A percentile compares a stretch with the other conserved stretches of the same genome.
Conservation (phyloP, 2,329 filamentous ascomycete species). For the Akanthomyces uredinophilus region DNA sequence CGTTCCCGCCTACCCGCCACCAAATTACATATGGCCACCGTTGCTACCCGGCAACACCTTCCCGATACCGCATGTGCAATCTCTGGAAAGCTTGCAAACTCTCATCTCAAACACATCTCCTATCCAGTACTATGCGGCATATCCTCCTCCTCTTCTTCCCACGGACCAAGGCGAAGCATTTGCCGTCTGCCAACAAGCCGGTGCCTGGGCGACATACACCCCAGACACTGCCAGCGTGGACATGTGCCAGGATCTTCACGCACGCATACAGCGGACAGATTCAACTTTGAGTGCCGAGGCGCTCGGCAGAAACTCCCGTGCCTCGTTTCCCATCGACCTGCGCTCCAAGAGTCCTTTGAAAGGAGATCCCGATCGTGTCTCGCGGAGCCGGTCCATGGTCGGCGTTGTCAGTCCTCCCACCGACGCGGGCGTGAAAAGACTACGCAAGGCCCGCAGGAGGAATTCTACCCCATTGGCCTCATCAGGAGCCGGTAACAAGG, state of each 20-base stretch:
- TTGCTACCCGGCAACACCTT: background rate
- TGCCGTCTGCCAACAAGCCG: background rate
- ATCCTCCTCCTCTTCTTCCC: background rate
- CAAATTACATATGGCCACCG: background rate
- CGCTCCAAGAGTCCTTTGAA: slow-evolving; percentile 5
- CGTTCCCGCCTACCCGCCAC: background rate
- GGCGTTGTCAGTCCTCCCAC: background rate
- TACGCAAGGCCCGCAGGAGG: background rate
- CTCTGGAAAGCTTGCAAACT: slow-evolving; percentile 1
- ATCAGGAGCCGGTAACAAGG: background rate
- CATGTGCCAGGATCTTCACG: background rate
- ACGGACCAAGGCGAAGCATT: background rate
- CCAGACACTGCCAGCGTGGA: slow-evolving; percentile 2
- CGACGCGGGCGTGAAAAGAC: background rate
- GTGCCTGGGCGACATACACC: background rate
- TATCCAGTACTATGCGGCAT: background rate
- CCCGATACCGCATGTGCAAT: background rate
- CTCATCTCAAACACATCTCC: background rate
- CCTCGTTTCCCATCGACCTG: background rate
- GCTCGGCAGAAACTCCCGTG: background rate
- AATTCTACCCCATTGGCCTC: background rate
- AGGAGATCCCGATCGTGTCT: background rate
- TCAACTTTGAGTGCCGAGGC: background rate
- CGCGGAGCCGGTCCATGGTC: slow-evolving; percentile 1
- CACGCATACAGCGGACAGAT: background rate